Evolutionary conservation across 2,329 filamentous ascomycete genomes (phyloP).

Genomic region (Westerdykella aurantiaca): DNA sequence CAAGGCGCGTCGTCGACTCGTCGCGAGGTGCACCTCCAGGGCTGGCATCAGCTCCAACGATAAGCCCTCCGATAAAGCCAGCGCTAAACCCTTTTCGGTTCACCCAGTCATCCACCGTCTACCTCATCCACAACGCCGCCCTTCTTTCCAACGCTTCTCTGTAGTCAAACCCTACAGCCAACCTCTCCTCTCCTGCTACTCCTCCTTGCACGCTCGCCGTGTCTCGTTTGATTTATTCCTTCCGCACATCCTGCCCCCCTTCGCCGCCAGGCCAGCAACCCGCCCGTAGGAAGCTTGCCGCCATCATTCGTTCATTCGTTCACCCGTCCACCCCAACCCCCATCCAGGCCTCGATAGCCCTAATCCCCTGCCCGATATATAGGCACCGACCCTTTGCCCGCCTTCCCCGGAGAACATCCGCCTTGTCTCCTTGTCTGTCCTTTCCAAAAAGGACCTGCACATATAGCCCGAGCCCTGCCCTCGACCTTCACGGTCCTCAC

Average conservation of each 20-base stretch:
- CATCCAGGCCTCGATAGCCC: too few relatives aligned
- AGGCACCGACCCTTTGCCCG: not conserved
- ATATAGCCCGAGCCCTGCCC: not conserved
- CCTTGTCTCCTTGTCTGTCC: not conserved
- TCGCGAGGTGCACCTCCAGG: too few relatives aligned
- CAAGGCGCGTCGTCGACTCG: not conserved
- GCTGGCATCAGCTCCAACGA: not conserved
- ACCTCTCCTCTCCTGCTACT: not conserved
- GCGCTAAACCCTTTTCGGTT: not conserved
- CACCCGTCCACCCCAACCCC: not conserved
- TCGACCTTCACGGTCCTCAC: not conserved
- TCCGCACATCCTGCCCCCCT: not conserved
- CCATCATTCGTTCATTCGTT: not conserved
- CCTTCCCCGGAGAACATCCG: not conserved
- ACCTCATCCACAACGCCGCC: not conserved
- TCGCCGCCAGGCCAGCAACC: not conserved
- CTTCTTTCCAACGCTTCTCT: not conserved
- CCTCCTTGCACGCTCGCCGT: not conserved
- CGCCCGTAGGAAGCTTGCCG: not conserved
- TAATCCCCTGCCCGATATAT: not conserved
- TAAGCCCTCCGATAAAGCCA: not conserved
- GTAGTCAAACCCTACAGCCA: not conserved
- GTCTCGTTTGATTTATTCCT: not conserved
- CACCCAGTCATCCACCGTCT: not conserved
- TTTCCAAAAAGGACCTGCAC: not conserved